phyloP scores from a whole-genome alignment of 495 filamentous ascomycete species.

The Stereocaulon alpinum region DNA sequence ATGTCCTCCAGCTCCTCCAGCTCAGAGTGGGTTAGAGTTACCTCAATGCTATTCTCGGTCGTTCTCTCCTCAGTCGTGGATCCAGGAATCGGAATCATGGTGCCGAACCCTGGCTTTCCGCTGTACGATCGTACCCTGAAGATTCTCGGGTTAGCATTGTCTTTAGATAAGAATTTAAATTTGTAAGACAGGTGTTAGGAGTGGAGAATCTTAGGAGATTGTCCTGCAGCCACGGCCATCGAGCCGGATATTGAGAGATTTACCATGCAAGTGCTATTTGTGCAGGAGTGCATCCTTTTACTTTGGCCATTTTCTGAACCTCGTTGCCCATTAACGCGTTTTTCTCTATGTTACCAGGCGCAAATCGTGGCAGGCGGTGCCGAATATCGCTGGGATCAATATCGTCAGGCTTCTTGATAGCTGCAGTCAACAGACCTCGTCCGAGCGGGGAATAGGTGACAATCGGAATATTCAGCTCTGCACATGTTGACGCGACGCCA shows the following conservation, averaged over 20 bases:
- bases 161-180: background rate
- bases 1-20: constrained; percentile 38
- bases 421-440: constrained; percentile 45
- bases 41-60: constrained; percentile 35
- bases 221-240: background rate
- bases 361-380: constrained; percentile 50
- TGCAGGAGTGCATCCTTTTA: constrained; percentile 59
- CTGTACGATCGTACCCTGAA: constrained; percentile 42
- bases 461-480: constrained; percentile 59
- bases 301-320: constrained; percentile 53
- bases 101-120: constrained; percentile 49
- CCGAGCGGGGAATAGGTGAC: constrained; percentile 57
- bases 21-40: constrained; percentile 33
- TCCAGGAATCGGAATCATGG: constrained; percentile 79
- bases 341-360: constrained; percentile 54
- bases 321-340: constrained; percentile 63
- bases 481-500: constrained; percentile 61
- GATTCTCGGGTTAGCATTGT: background rate
- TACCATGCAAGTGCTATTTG: constrained; percentile 72
- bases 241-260: background rate
- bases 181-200: background rate
- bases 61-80: constrained; percentile 42
- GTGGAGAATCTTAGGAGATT: no score
- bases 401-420: constrained; percentile 49
- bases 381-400: constrained; percentile 51